Conservation (phyloP, 192 early-diverging fungal genomes). For the Dissophora ornata region DNA sequence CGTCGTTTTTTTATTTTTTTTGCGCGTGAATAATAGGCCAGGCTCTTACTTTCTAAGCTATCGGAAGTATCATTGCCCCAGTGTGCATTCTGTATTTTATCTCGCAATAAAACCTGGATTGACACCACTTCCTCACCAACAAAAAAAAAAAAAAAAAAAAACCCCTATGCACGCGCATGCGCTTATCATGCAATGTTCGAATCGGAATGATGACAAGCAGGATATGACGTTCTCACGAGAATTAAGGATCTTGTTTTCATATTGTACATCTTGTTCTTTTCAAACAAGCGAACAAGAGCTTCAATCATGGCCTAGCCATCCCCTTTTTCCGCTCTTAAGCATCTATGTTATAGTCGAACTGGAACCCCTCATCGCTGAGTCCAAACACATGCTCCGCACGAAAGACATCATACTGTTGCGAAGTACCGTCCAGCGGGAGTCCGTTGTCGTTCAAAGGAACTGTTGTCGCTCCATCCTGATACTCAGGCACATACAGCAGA, state of each 20-base stretch:
- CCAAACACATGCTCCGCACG: slow-evolving; percentile 48
- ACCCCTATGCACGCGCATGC: no score
- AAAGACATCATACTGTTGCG: slow-evolving; percentile 20
- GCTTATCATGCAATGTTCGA: no score
- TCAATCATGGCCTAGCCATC: no score
- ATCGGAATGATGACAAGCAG: no score
- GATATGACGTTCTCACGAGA: no score
- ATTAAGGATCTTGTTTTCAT: no score
- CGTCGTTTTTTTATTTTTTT: not conserved
- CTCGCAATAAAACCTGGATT: slow-evolving; percentile 57
- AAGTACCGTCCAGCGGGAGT: not conserved
- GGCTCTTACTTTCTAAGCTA: slow-evolving; percentile 51
- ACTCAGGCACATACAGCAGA: slow-evolving; percentile 17
- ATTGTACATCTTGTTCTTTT: no score
- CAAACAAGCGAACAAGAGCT: no score
- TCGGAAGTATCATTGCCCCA: slow-evolving; percentile 47
- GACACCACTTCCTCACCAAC: slow-evolving; percentile 18
- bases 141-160: slow-evolving; percentile 5
- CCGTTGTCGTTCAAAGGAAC: not conserved
- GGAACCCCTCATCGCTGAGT: slow-evolving; percentile 41
- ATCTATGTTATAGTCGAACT: slow-evolving; percentile 39
- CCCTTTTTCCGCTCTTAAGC: not conserved
- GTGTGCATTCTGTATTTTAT: slow-evolving; percentile 53
- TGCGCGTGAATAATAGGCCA: slow-evolving; percentile 26
- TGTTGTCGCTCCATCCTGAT: slow-evolving; percentile 1